phyloP scores from a whole-genome alignment of 2,329 filamentous ascomycete species.

The Hymenoscyphus salicellus region DNA sequence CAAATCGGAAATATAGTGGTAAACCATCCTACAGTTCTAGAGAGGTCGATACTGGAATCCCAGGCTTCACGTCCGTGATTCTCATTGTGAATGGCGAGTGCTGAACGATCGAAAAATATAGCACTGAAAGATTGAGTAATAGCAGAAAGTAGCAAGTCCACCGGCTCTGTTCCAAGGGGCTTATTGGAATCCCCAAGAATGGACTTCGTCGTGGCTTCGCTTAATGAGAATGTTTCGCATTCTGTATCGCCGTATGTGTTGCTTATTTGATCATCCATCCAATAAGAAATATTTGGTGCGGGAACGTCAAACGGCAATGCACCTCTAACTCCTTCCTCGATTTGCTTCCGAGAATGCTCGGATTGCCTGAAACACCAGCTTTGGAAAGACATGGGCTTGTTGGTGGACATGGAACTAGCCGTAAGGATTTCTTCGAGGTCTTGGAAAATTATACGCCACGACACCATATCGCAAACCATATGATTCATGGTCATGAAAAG shows the following conservation, averaged over 20 bases:
- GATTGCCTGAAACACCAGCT: slow-evolving; percentile 37
- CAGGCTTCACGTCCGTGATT: slow-evolving; percentile 43
- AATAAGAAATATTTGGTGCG: slow-evolving; percentile 18
- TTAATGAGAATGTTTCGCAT: slow-evolving; percentile 43
- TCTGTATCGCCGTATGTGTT: slow-evolving; percentile 26
- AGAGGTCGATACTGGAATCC: slow-evolving; percentile 36
- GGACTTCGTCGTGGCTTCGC: slow-evolving; percentile 36
- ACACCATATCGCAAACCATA: slow-evolving; percentile 37
- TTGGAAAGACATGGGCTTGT: slow-evolving; percentile 36
- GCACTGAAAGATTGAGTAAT: slow-evolving; percentile 37
- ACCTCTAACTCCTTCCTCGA: too few species aligned
- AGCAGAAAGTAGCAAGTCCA: slow-evolving; percentile 41
- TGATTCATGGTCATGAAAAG: slow-evolving; percentile 19
- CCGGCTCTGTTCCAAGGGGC: slow-evolving; percentile 37
- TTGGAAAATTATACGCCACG: slow-evolving; percentile 38
- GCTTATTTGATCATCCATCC: slow-evolving; percentile 24
- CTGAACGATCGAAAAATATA: slow-evolving; percentile 37
- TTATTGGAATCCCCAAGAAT: slow-evolving; percentile 32
- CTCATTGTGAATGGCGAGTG: slow-evolving; percentile 42
- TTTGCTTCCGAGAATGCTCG: slow-evolving; percentile 27
- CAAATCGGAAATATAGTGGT: slow-evolving; percentile 41
- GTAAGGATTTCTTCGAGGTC: slow-evolving; percentile 38
- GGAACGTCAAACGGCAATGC: neutral
- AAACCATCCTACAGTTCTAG: slow-evolving; percentile 46
- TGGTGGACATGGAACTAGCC: neutral